These are phyloP conservation scores for Apiospora rasikravindrae DNA, from an alignment of 2,329 filamentous ascomycete genomes.

Conservation along the genomic window DNA sequence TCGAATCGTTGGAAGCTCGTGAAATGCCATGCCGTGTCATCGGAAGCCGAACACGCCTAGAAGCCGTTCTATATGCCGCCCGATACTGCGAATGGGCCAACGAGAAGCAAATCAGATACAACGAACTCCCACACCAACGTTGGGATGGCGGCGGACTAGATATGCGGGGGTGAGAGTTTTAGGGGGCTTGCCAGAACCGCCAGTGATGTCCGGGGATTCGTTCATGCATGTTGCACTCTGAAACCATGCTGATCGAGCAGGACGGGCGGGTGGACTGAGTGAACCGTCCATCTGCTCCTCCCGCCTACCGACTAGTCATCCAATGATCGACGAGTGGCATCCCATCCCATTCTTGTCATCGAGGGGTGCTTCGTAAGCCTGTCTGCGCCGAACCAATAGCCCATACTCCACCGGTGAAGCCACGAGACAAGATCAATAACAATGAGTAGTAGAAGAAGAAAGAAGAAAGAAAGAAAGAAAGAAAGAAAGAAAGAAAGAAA, in stretches of 20 bases:
- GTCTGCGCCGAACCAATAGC: background rate
- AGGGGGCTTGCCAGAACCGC: background rate
- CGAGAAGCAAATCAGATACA: background rate
- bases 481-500: background rate
- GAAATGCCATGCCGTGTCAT: background rate
- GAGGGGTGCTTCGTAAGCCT: background rate
- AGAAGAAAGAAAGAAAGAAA: background rate
- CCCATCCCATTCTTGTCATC: background rate
- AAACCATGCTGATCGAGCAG: background rate
- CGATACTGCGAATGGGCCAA: background rate
- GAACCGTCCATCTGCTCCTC: background rate
- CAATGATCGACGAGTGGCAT: background rate
- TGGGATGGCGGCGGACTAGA: slow-evolving; percentile 12
- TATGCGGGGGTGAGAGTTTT: background rate
- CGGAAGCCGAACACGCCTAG: background rate
- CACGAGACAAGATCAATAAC: background rate
- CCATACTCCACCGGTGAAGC: background rate
- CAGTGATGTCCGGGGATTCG: background rate
- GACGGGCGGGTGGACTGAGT: background rate
- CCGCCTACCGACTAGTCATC: background rate
- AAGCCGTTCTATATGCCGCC: background rate
- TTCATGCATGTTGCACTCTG: slow-evolving; percentile 13
- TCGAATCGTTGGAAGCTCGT: background rate
- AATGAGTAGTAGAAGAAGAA: too few species aligned
- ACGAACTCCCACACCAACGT: background rate